Base-by-base conservation (phyloP, 139 green algal genomes). In the Desmodesmus armatus region DNA sequence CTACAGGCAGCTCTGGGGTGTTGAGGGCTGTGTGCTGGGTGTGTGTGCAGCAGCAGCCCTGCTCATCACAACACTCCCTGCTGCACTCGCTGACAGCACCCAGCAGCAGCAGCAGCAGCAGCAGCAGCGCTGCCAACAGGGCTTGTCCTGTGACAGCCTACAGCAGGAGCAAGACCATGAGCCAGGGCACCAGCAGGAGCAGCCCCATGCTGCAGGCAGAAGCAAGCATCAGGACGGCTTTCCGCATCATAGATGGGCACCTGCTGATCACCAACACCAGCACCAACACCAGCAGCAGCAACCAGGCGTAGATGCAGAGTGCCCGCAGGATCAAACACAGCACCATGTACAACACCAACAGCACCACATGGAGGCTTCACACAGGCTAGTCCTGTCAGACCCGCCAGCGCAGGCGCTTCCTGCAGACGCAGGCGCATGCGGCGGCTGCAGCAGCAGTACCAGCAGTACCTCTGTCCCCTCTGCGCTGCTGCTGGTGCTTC, bases 401-500 rank as follows among this genome's bases (percentile, higher is more conserved):
- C n/a, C n/a, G n/a, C n/a, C n/a, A n/a, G n/a, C n/a, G n/a, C n/a
- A n/a, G n/a, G n/a, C n/a, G n/a, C n/a, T n/a, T n/a, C n/a, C n/a
- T n/a, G n/a, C n/a, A n/a, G n/a, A n/a, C n/a, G n/a, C n/a, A n/a
- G n/a, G n/a, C n/a, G n/a, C n/a, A n/a, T n/a, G 41, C 71, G n/a
- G 39, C 39, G 44, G 78, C 78, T 75, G 63, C 76, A 69, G 76
- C 76, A 73, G 55, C 47, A 43, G 72, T 6, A 60, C n/a, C 73
- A 66, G 5, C 21, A 27, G 37, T 39, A 0, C 29, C 0, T 35
- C 58, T 66, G 23, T 94, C 2, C 94, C 93, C 5, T 71, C 90
- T 4, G 93, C 94, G 5, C 87, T 96, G n/a, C 15, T 97, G 17
- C 33, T 95, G 25, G 88, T 95, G 53, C 27, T 95, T 13, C 1